These are phyloP conservation scores for Aegilops longissima DNA, from an alignment of 176 grass and related monocot genomes.

Conservation along the genomic window DNA sequence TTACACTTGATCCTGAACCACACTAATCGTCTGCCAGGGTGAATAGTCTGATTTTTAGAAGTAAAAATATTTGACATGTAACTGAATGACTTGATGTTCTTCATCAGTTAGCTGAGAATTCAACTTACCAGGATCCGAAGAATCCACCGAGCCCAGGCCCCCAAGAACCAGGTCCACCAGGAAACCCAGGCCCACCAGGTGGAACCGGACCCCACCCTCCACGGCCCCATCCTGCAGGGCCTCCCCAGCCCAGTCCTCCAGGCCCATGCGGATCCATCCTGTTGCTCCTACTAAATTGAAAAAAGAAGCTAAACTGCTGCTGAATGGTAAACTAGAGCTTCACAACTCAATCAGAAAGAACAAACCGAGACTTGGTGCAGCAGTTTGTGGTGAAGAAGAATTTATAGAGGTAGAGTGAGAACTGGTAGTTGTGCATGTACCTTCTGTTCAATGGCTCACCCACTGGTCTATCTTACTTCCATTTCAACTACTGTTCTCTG, in stretches of 20 bases:
- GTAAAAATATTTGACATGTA: no score
- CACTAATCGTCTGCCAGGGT: no score
- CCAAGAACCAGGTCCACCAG: slow-evolving; percentile 36
- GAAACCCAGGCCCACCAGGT: slow-evolving; percentile 31
- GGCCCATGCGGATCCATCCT: slow-evolving; percentile 39
- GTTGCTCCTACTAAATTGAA: not conserved
- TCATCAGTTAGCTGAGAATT: not conserved
- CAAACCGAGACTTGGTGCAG: no score
- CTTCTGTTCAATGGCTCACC: not conserved
- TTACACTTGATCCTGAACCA: no score
- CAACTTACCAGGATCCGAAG: slow-evolving; percentile 41
- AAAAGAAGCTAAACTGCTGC: not conserved
- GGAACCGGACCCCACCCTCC: not conserved
- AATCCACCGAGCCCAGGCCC: slow-evolving; percentile 36
- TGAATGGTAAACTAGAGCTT: not conserved
- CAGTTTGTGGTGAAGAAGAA: not conserved
- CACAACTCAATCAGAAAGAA: not conserved
- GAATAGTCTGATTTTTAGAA: no score
- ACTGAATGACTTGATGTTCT: not conserved
- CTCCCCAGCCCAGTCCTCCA: slow-evolving; percentile 37
- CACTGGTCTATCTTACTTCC: no score
- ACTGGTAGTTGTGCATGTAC: not conserved
- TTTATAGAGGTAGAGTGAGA: not conserved
- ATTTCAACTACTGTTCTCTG: no score
- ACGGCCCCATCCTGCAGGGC: not conserved